A percentile compares a stretch with the other conserved stretches of the same genome.
These are phyloP conservation scores for Lichtheimia hyalospora DNA, from an alignment of 371 early-diverging fungal genomes.

Conservation along the genomic window DNA sequence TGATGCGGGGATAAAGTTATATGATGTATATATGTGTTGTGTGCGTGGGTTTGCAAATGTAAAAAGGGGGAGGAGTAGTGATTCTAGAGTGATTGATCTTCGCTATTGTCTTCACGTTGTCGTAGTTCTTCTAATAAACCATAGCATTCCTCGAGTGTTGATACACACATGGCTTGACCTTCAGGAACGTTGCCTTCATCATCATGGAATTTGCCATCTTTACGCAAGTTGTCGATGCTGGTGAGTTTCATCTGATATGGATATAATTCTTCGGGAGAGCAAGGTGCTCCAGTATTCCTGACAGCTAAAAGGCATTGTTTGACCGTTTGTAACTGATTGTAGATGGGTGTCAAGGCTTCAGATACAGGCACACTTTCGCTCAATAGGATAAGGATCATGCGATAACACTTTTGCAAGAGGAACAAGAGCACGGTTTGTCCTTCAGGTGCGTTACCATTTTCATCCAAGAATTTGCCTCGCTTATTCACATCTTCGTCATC, in stretches of 20 bases:
- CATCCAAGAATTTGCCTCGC: conserved; percentile 64
- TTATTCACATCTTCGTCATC: conserved; percentile 19
- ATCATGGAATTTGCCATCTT: conserved; percentile 85
- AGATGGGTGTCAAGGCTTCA: conserved; percentile 78
- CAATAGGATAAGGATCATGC: conserved; percentile 75
- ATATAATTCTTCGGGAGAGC: conserved; percentile 55
- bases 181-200: conserved; percentile 80
- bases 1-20: too few species aligned
- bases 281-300: conserved; percentile 73
- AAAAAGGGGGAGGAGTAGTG: too few species aligned
- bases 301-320: conserved; percentile 79
- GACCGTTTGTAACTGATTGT: conserved; percentile 83
- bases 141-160: conserved; percentile 81
- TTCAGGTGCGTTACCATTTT: conserved; percentile 61
- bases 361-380: conserved; percentile 81
- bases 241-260: conserved; percentile 85
- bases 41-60: too few species aligned
- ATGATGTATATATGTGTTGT: too few species aligned
- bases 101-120: conserved; percentile 31
- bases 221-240: conserved; percentile 74
- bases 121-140: conserved; percentile 71
- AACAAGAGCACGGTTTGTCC: conserved; percentile 76
- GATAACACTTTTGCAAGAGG: conserved; percentile 86
- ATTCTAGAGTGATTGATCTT: neutral
- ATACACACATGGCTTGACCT: conserved; percentile 80